Conservation (phyloP, 345 rosid genomes). For the Pugionium dolabratum region DNA sequence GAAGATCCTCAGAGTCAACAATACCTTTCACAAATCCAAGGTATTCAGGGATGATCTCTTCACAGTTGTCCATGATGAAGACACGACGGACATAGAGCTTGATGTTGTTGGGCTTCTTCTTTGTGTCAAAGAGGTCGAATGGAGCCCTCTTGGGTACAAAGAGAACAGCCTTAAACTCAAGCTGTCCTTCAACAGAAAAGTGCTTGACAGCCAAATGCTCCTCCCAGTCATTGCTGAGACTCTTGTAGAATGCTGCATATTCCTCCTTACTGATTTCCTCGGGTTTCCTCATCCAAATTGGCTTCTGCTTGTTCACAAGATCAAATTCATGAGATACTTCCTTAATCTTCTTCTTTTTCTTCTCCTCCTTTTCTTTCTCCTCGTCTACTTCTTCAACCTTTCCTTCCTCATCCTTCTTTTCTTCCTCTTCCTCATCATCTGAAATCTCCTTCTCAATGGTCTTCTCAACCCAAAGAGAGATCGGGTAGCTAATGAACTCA, state of each 20-base stretch:
- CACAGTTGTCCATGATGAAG: constrained; percentile 95
- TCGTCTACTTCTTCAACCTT: constrained; percentile 83
- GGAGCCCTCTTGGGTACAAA: constrained; percentile 93
- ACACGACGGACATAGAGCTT: constrained; percentile 93
- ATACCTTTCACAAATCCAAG: constrained; percentile 88
- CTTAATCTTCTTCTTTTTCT: constrained; percentile 90
- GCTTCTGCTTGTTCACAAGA: constrained; percentile 89
- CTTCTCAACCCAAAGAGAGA: constrained; percentile 87
- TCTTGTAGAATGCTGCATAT: constrained; percentile 91
- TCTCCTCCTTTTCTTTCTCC: constrained; percentile 69
- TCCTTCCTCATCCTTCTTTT: constrained; percentile 82
- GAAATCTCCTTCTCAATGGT: constrained; percentile 84
- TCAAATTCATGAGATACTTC: constrained; percentile 90
- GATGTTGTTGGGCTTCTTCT: constrained; percentile 90
- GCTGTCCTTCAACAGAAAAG: constrained; percentile 93
- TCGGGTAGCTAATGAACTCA: constrained; percentile 90
- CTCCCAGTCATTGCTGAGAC: constrained; percentile 91
- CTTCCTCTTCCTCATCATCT: constrained; percentile 88
- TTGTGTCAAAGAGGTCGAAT: constrained; percentile 85
- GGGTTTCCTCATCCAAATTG: constrained; percentile 95
- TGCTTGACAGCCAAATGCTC: constrained; percentile 90
- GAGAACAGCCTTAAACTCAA: constrained; percentile 88
- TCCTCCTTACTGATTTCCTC: constrained; percentile 92
- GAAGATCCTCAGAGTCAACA: constrained; percentile 89
- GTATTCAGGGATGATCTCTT: constrained; percentile 81